Evolutionary conservation across 352 stramenopile species (phyloP).

Genomic region (Saprolegnia parasitica): DNA sequence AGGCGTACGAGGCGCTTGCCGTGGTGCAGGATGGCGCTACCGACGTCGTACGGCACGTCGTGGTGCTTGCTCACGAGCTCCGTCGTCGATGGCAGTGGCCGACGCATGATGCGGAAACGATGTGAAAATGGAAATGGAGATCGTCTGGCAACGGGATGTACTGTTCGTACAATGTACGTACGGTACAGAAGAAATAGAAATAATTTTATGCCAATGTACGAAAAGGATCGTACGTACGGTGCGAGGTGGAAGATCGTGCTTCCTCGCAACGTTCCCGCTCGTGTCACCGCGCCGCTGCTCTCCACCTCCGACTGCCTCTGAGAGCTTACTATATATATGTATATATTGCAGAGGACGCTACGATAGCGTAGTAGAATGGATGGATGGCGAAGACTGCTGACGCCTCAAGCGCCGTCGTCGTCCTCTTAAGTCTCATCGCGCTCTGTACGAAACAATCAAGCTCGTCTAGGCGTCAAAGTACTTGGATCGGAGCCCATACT

Average conservation of each 20-base stretch:
- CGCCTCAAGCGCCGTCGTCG: too few relatives aligned
- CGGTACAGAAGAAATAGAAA: too few relatives aligned
- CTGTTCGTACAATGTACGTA: neutral
- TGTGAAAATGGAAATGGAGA: neutral
- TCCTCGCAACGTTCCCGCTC: neutral
- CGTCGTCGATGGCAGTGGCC: neutral
- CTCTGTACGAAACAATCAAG: too few relatives aligned
- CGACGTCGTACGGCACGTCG: neutral
- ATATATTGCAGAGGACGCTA: too few relatives aligned
- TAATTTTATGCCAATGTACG: neutral
- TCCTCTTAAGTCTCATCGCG: too few relatives aligned
- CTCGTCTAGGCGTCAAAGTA: too few relatives aligned
- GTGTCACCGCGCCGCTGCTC: neutral
- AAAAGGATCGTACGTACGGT: neutral
- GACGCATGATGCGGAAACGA: neutral
- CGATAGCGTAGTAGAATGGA: too few relatives aligned
- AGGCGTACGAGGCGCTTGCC: constrained; percentile 3
- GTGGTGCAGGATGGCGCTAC: constrained; percentile 6
- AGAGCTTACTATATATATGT: too few relatives aligned
- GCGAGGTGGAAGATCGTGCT: neutral
- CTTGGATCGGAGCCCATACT: too few relatives aligned
- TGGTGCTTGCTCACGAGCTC: constrained; percentile 7
- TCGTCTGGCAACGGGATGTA: neutral
- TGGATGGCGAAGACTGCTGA: too few relatives aligned
- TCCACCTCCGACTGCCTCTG: too few relatives aligned